Base-by-base conservation (phyloP, 78 protist genomes). In the Trichosphaerium sp. region DNA sequence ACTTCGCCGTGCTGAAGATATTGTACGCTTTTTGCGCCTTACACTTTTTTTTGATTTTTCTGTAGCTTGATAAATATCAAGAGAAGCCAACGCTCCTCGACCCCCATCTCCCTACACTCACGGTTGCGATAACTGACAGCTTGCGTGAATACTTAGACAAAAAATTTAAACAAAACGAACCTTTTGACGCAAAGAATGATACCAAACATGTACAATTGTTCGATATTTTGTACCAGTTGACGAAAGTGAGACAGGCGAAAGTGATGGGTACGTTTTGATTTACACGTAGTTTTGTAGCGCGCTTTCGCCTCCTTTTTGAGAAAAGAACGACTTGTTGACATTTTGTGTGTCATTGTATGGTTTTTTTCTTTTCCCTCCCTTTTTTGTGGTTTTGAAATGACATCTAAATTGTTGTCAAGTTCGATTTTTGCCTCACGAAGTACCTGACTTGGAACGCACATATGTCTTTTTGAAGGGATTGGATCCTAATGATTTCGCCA, bases 51-150 rank as follows among this genome's bases (percentile, higher is more conserved):
- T n/a, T n/a, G n/a, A n/a, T n/a, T n/a, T n/a, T n/a, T n/a, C 49
- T 14, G 42, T 10, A 65, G 80, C 47, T 80, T 0, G 75, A 80
- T 39, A 44, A 48, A 38, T 80, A 80, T 52, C 79, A 73, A 44
- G 85, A 80, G 39, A 74, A 80, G 26, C 65, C 85, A 28, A 61
- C 49, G 43, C 55, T 80, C 25, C 38, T 80, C n/a, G 85, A 80
- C 41, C 28, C 37, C 6, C 73, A 70, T 54, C 43, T 80, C 7
- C 49, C 49, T 15, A 15, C 15, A 15, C 49, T 44, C 49, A 15
- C 49, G 49, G 49, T 15, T 44, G 49, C 15, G 31, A 15, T 15
- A 21, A 21, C 49, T 15, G 31, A 15, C 49, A 21, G 5, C 47
- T n/a, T n/a, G n/a, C n/a, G n/a, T n/a, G n/a, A n/a, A n/a, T n/a